phyloP scores from a whole-genome alignment of 371 early-diverging fungal genomes.

The Rhizomucor miehei region DNA sequence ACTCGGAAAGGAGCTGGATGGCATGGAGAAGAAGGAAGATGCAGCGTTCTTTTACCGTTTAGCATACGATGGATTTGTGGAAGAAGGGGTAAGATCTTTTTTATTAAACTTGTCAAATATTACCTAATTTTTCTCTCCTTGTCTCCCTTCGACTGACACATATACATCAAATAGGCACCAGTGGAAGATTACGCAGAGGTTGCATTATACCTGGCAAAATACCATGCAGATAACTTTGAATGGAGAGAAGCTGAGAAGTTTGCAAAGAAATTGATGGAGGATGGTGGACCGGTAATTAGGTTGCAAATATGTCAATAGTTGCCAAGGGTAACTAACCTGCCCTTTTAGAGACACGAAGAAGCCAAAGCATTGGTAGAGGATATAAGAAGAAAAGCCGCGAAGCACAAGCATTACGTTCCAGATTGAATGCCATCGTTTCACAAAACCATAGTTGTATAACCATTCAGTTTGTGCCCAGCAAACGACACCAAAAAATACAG shows the following conservation, averaged over 20 bases:
- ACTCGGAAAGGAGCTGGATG: constrained; percentile 60
- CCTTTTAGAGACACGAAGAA: constrained; percentile 44
- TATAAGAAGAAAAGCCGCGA: constrained; percentile 14
- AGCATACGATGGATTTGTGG: constrained; percentile 42
- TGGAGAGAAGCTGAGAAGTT: constrained; percentile 41
- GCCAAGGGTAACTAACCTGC: not conserved
- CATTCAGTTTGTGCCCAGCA: not conserved
- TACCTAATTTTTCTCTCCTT: no score
- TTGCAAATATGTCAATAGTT: not conserved
- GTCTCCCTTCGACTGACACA: no score
- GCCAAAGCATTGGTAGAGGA: constrained; percentile 43
- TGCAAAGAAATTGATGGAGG: constrained; percentile 38
- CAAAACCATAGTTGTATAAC: no score
- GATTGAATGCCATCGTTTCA: no score
- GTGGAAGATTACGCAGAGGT: constrained; percentile 58
- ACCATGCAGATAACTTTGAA: constrained; percentile 50
- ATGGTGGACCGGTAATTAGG: constrained; percentile 31
- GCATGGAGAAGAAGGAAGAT: constrained; percentile 40
- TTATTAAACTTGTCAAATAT: no score
- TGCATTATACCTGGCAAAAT: constrained; percentile 54
- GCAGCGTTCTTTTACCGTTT: constrained; percentile 62
- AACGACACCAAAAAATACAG: not conserved
- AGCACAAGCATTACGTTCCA: no score
- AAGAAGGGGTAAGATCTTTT: constrained; percentile 31
- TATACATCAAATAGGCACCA: no score